A percentile compares a stretch with the other conserved stretches of the same genome.
Evolutionary conservation across 2,329 filamentous ascomycete species (phyloP).

Genomic region (Monilinia vaccinii-corymbosi): DNA sequence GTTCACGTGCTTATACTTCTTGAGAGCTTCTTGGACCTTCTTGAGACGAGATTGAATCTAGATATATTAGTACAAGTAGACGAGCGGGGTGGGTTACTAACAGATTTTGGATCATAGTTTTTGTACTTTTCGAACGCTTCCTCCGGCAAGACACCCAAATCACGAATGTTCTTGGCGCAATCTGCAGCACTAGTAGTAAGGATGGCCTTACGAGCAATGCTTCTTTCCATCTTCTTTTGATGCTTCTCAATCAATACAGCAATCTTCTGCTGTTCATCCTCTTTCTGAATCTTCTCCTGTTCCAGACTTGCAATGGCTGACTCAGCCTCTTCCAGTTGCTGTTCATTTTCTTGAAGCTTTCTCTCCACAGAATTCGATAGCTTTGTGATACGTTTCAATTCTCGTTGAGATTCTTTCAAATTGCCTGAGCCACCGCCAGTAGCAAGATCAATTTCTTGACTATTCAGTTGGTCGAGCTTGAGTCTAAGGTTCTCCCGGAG

Average conservation of each 20-base stretch:
- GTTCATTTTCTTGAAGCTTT: slow-evolving; percentile 67
- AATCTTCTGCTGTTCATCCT: slow-evolving; percentile 66
- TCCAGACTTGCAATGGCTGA: slow-evolving; percentile 31
- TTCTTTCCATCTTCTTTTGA: slow-evolving; percentile 86
- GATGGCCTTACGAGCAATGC: slow-evolving; percentile 76
- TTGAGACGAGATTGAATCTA: slow-evolving; percentile 51
- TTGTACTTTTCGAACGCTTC: slow-evolving; percentile 90
- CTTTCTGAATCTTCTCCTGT: slow-evolving; percentile 49
- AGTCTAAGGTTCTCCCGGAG: slow-evolving; percentile 82
- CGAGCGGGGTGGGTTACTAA: slow-evolving; percentile 35
- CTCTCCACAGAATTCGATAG: slow-evolving; percentile 56
- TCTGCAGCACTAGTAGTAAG: slow-evolving; percentile 70
- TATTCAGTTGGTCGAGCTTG: slow-evolving; percentile 77
- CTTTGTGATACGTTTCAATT: slow-evolving; percentile 70
- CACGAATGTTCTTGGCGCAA: slow-evolving; percentile 79
- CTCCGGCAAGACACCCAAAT: slow-evolving; percentile 85
- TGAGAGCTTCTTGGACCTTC: slow-evolving; percentile 84
- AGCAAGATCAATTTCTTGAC: slow-evolving; percentile 60
- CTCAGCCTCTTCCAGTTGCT: slow-evolving; percentile 52
- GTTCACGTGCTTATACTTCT: slow-evolving; percentile 97
- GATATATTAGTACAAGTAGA: slow-evolving; percentile 5
- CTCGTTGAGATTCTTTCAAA: slow-evolving; percentile 69
- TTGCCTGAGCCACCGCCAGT: slow-evolving; percentile 53
- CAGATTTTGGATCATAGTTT: slow-evolving; percentile 67
- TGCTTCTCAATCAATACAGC: slow-evolving; percentile 72